Conservation (phyloP, 352 stramenopile genomes). For the Phytopythium ostracodes region DNA sequence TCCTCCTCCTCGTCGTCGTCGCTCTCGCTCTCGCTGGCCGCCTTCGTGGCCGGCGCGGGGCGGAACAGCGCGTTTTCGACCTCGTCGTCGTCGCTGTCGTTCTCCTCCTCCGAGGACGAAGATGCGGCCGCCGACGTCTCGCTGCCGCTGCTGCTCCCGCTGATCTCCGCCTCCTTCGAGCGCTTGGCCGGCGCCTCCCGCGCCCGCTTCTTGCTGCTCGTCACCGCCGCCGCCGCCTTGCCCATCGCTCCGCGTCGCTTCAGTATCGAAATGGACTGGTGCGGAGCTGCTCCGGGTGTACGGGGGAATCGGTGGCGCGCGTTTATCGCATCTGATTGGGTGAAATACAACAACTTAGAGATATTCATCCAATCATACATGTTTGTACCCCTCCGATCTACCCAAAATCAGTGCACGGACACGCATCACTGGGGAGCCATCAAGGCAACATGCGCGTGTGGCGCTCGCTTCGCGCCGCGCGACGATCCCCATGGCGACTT, state of each 20-base stretch:
- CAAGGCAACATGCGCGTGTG: neutral
- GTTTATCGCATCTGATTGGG: neutral
- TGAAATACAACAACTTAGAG: neutral
- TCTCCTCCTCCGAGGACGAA: conserved; percentile 16
- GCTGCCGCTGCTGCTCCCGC: conserved; percentile 1
- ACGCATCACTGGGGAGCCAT: neutral
- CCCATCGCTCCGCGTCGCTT: conserved; percentile 2
- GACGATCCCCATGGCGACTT: neutral
- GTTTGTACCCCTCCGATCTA: neutral
- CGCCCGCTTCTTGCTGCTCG: conserved; percentile 26
- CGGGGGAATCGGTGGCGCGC: neutral
- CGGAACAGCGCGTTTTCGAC: conserved; percentile 78
- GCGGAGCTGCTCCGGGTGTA: neutral
- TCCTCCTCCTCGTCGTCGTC: conserved; percentile 13
- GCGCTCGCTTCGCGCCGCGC: neutral
- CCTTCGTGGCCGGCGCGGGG: conserved; percentile 23
- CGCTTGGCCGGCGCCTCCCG: conserved; percentile 17
- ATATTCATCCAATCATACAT: conserved; percentile 1
- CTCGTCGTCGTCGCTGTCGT: conserved; percentile 50
- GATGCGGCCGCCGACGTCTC: neutral
- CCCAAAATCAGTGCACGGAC: neutral
- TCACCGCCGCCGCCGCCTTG: conserved; percentile 12
- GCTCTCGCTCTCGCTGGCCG: conserved; percentile 4
- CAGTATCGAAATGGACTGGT: neutral
- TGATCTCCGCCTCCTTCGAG: neutral